Conservation (phyloP, 1,284 basidiomycete species). For the Mycena sp. region DNA sequence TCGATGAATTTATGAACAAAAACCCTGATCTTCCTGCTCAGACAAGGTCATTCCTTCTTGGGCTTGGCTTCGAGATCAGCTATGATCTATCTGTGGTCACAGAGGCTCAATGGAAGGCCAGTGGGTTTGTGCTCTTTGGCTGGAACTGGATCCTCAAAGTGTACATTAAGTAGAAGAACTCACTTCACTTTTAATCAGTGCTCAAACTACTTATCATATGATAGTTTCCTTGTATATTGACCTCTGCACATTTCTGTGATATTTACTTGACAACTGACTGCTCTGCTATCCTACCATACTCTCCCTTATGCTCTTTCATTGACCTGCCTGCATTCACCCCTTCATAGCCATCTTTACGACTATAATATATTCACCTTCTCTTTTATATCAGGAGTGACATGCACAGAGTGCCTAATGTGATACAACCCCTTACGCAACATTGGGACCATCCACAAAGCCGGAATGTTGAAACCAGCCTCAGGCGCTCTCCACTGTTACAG, state of each 20-base stretch:
- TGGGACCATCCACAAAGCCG: background rate
- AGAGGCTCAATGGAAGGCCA: no score
- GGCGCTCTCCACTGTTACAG: no score
- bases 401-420: background rate
- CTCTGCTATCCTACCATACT: background rate
- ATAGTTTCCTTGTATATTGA: background rate
- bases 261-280: background rate
- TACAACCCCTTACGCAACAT: no score
- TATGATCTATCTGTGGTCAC: no score
- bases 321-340: constrained; percentile 7
- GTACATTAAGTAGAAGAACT: constrained; percentile 7
- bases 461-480: no score
- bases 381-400: constrained; percentile 2
- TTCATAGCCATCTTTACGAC: constrained; percentile 4
- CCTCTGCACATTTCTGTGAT: background rate
- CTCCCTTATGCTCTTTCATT: background rate
- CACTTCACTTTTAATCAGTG: background rate
- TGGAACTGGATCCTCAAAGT: no score
- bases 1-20: background rate
- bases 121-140: no score
- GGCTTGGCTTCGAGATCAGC: no score
- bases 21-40: no score
- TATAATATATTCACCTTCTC: no score
- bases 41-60: no score
- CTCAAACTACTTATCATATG: background rate